Base-by-base conservation (phyloP, 148 eudicot genomes). In the Rhododendron kiyosumense region DNA sequence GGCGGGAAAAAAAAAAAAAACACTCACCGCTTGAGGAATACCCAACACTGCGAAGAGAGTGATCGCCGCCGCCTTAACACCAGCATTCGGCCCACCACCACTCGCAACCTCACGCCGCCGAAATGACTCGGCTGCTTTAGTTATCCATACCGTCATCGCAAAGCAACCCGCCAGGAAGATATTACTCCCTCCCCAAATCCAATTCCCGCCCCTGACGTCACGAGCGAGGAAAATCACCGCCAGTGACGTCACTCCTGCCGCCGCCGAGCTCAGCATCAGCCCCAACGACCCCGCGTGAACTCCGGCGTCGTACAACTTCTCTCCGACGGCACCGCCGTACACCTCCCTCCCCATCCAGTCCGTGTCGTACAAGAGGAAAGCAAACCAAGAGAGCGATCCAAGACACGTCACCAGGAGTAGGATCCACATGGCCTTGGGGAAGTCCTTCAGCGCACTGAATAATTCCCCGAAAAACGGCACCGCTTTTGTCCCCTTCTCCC, bases 281-380 rank as follows among this genome's bases (percentile, higher is more conserved):
- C 94, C 94, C 4, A 92, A 26, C 1, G 93, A 88, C 6, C 94
- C 94, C 0, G 88, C 88, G 28, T 87, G 91, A 0, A 92, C 93
- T 5, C 94, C 94, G 4, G 26, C 26, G 77, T 61, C 74, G 52
- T 82, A 82, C 34, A 9, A 20, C 30, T 77, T 86, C 7, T 87
- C 85, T 0, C 51, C 89, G 1, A 88, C 88, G 5, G 83, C 34
- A 11, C 98, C 98, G 2, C 98, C 98, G 71, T 88, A 95, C 9
- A 95, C 91, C 87, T 95, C 98, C 24, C 69, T 86, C 2, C 95
- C 97, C 87, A 94, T 94, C 98, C 98, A 95, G 79, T 95, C 98
- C 15, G 98, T 95, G 82, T 94, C 93, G 83, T 85, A 95, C 89
- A 92, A 87, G 45, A 93, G 36, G 86, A 94, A 95, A 0, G 98